Conservation (phyloP, 768 basidiomycete genomes). For the Mycena venus region DNA sequence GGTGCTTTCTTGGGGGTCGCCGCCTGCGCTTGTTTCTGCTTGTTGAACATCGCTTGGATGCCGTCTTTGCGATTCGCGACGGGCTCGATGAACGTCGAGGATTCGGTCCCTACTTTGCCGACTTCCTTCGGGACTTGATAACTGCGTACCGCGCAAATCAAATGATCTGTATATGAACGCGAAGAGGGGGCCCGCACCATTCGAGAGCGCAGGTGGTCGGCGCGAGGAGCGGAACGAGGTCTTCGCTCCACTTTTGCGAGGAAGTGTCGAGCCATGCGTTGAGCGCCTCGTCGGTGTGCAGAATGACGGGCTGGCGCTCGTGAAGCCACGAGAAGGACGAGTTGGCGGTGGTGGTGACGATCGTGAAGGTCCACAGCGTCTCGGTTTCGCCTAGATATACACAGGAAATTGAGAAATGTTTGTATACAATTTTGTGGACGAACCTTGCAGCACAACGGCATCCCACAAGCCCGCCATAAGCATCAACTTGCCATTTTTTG, state of each 20-base stretch:
- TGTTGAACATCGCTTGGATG: conserved; percentile 85
- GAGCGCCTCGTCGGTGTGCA: conserved; percentile 72
- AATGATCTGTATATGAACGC: not conserved
- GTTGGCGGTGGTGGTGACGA: conserved; percentile 87
- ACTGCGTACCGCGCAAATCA: conserved; percentile 85
- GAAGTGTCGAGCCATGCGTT: conserved; percentile 86
- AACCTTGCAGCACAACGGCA: conserved; percentile 73
- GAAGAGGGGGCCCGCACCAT: conserved; percentile 67
- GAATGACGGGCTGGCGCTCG: conserved; percentile 89
- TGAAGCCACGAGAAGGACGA: conserved; percentile 87
- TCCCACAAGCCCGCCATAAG: conserved; percentile 94
- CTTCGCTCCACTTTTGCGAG: conserved; percentile 71
- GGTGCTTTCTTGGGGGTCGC: conserved; percentile 2
- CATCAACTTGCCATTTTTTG: conserved; percentile 74
- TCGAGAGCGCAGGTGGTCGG: conserved; percentile 68
- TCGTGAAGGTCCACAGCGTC: conserved; percentile 85
- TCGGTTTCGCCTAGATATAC: conserved; percentile 60
- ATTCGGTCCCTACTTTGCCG: conserved; percentile 91
- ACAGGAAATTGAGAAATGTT: not conserved
- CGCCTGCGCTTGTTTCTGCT: conserved; percentile 55
- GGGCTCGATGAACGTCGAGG: conserved; percentile 85
- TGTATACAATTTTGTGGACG: not conserved
- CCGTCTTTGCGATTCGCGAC: conserved; percentile 86
- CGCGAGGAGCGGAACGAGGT: conserved; percentile 70
- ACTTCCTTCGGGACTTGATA: conserved; percentile 93